Base-by-base conservation (phyloP, 2,329 filamentous ascomycete species). In the Leptographium galeiforme region DNA sequence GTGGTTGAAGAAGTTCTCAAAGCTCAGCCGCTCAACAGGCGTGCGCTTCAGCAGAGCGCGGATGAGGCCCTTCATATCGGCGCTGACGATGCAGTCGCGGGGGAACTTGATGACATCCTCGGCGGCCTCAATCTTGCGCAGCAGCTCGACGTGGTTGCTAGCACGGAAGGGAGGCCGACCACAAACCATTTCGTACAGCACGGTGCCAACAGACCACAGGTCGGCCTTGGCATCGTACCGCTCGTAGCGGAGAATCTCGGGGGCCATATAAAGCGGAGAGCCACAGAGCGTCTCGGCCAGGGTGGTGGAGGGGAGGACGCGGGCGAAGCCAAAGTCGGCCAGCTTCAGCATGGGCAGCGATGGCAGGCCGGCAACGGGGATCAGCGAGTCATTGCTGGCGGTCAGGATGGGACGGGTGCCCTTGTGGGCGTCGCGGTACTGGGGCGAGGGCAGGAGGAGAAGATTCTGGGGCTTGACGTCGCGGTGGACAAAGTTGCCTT, bases 391-490 rank as follows among this genome's bases (percentile, higher is more conserved):
- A 45, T 85, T 82, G 62, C 86, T 90, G 51, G 84, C 85, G 56
- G 77, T 78, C 66, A 93, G 82, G 55, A 93, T 82, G 18, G 87
- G 83, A 55, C 85, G 78, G 38, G 76, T 72, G 56, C 81, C 75
- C 53, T 79, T 78, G 55, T 74, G 72, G 48, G 77, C 74, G 54
- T 78, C 75, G 54, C 84, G 74, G 65, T 87, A 93, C 50, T 81
- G 81, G 8, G 81, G 74, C 1, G 90, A 87, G 2, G 93, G 93
- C 47, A 95, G 85, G 18, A 98, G 77, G 1, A 98, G 76, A 6
- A 98, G 78, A 62, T 98, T 98, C 66, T 98, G 93, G 6, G 93
- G 93, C 67, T 98, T 98, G 62, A 98, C 86, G 66, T 98, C 93
- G 61, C 93, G 87, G 71, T 98, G 93, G 50, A 98, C 89, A 61